Evolutionary conservation across 257 asterid species (phyloP).

Genomic region (Primulina tabacum): DNA sequence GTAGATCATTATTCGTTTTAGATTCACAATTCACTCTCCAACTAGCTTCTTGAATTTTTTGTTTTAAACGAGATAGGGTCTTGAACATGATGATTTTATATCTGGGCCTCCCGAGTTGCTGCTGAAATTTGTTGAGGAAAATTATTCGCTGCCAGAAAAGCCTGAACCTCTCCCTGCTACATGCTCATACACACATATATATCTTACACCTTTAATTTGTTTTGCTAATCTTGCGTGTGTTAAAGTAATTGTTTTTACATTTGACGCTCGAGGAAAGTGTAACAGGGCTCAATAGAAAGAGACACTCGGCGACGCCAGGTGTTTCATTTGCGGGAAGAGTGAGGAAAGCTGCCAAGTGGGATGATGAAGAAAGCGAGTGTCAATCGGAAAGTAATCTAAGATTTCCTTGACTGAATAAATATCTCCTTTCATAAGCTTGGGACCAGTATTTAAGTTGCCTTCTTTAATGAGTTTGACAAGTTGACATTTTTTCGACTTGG

Average conservation of each 20-base stretch:
- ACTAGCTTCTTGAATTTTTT: conserved; percentile 27
- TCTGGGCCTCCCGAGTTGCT: conserved; percentile 98
- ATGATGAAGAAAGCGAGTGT: conserved; percentile 73
- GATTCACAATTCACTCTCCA: conserved; percentile 15
- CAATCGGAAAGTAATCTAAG: conserved; percentile 66
- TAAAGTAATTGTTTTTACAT: conserved; percentile 23
- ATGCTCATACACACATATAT: conserved; percentile 3
- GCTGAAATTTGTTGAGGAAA: conserved; percentile 94
- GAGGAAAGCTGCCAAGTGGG: conserved; percentile 76
- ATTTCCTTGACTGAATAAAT: conserved; percentile 22
- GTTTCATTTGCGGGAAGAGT: conserved; percentile 80
- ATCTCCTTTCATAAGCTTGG: conserved; percentile 14
- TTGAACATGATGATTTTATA: conserved; percentile 93
- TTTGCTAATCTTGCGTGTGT: conserved; percentile 23
- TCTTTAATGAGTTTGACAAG: background rate
- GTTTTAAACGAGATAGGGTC: conserved; percentile 53
- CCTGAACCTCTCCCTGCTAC: conserved; percentile 90
- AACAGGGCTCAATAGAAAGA: conserved; percentile 87
- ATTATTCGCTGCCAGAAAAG: conserved; percentile 90
- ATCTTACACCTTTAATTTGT: conserved; percentile 21
- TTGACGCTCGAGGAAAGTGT: conserved; percentile 66
- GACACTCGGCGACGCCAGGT: conserved; percentile 75
- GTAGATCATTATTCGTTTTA: conserved; percentile 15
- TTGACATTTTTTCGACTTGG: conserved; percentile 11
- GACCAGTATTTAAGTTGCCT: conserved; percentile 9